phyloP scores from a whole-genome alignment of 192 early-diverging fungal genomes.

The Phlyctochytrium arcticum region DNA sequence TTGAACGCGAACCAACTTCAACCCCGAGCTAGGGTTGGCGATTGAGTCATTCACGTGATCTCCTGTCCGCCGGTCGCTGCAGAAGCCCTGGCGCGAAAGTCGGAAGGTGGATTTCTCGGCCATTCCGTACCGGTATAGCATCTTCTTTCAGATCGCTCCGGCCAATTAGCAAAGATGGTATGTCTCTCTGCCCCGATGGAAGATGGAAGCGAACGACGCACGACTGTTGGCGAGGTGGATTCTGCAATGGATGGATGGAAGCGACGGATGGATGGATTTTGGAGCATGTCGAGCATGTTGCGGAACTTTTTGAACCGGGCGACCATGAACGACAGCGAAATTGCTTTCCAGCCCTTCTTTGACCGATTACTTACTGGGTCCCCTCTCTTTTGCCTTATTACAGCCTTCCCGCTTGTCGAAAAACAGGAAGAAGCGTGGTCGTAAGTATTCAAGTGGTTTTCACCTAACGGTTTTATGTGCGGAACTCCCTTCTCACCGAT shows the following conservation, averaged over 20 bases:
- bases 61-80: no score
- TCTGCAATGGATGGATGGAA: background rate
- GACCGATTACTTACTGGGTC: background rate
- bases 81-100: no score
- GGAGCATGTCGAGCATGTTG: no score
- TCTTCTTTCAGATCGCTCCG: background rate
- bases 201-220: background rate
- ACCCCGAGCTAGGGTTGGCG: no score
- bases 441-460: slow-evolving; percentile 31
- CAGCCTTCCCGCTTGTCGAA: slow-evolving; percentile 77
- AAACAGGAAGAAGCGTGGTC: slow-evolving; percentile 96
- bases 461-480: background rate
- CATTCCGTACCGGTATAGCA: slow-evolving; percentile 3
- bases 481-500: background rate
- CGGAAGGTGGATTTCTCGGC: no score
- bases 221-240: background rate
- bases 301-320: no score
- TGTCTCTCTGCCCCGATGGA: background rate
- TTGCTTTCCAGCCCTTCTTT: background rate
- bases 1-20: no score
- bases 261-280: background rate
- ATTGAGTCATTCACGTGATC: no score
- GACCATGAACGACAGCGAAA: background rate
- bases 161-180: background rate
- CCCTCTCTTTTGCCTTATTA: background rate